Evolutionary conservation across 176 grass and related monocot genomes (phyloP).

Genomic region (Chloris gayana): DNA sequence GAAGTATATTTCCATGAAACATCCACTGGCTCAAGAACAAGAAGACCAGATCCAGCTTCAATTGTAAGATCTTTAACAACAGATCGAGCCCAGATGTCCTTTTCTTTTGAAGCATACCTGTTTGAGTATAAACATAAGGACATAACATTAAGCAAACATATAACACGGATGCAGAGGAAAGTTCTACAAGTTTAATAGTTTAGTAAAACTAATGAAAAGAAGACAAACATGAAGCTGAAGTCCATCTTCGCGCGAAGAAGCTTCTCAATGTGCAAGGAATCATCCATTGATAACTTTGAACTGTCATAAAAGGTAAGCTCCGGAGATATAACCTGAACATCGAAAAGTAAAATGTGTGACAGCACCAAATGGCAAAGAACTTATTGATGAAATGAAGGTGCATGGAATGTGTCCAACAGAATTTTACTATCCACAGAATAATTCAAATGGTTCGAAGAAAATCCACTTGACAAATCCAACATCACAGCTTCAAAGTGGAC

Average conservation of each 20-base stretch:
- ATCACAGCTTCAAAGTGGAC: background rate
- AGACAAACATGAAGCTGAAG: conserved; percentile 94
- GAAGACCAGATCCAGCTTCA: conserved; percentile 89
- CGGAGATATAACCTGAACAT: conserved; percentile 81
- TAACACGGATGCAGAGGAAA: background rate
- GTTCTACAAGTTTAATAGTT: conserved; percentile 24
- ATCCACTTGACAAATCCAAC: background rate
- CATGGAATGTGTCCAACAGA: background rate
- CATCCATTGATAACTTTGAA: conserved; percentile 84
- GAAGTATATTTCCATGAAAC: conserved; percentile 94
- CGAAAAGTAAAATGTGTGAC: conserved; percentile 12
- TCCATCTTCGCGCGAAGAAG: conserved; percentile 95
- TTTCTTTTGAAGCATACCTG: conserved; percentile 98
- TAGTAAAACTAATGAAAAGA: conserved; percentile 27
- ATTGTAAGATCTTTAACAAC: conserved; percentile 83
- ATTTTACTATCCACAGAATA: background rate
- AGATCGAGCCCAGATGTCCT: conserved; percentile 81
- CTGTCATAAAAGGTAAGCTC: conserved; percentile 94
- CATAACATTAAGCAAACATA: conserved; percentile 19
- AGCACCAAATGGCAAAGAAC: conserved; percentile 1
- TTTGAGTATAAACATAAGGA: conserved; percentile 40
- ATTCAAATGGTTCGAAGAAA: background rate
- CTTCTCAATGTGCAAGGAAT: conserved; percentile 94
- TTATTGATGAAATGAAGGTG: conserved; percentile 15
- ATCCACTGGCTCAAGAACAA: conserved; percentile 91